Base-by-base conservation (phyloP, 768 basidiomycete species). In the Neoboletus magnificus region DNA sequence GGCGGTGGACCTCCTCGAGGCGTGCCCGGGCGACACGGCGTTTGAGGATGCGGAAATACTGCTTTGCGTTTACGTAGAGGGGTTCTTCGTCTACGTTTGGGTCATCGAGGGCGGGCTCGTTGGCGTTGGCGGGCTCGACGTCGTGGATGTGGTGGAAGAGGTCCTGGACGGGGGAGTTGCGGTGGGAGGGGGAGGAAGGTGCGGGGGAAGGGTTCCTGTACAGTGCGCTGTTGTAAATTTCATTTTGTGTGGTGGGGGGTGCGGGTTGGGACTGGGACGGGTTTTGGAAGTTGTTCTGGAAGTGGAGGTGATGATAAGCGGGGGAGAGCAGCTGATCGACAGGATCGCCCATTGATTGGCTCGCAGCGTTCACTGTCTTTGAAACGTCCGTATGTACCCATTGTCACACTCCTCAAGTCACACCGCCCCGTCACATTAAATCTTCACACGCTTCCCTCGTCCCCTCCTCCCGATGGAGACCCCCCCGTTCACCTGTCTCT, bases 51-150 rank as follows among this genome's bases (percentile, higher is more conserved):
- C 97, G 91, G 65, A 95, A 93, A 71, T 98, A 99, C 74, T 99
- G 97, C 70, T 99, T 99, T 56, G 97, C 96, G 65, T 99, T 99
- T 56, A 99, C 97, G 75, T 98, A 98, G 62, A 99, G 86, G 27
- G 97, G 96, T 71, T 99, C 96, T 60, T 98, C 94, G 74, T 98
- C 95, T 64, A 91, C 79, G 55, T 72, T 73, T 5, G 62, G 36
- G 57, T 78, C 79, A 20, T 77, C 70, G 50, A 73, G 66, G 54
- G 64, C 60, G 59, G 69, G 64, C 32, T 73, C 67, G 16, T 27
- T 42, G 44, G 20, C 36, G 55, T 59, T 58, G 13, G 47, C 16
- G 20, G 48, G 29, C 32, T 61, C 64, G 50, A 58, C 50, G 48
- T 60, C 61, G 52, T 67, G 72, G 1, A 71, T 62, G 50, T 65